A percentile compares a stretch with the other conserved stretches of the same genome.
Conservation (phyloP, 768 basidiomycete species). For the Podaxis sp. region DNA sequence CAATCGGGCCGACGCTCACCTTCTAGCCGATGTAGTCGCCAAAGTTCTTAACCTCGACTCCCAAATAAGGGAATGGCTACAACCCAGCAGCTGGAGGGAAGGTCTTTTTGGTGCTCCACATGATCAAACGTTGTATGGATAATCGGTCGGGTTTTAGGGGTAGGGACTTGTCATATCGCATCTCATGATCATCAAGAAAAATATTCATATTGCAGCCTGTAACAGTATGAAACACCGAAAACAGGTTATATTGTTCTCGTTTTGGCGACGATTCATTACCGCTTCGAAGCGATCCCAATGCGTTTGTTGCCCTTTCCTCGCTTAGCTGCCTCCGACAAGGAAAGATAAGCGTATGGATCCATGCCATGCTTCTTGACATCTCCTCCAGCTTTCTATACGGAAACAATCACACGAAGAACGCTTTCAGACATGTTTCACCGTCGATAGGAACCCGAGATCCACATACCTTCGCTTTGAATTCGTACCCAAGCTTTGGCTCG, state of each 20-base stretch:
- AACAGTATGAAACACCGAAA: slow-evolving; percentile 4
- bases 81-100: slow-evolving; percentile 64
- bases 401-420: background rate
- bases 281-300: slow-evolving; percentile 63
- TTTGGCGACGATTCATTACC: slow-evolving; percentile 26
- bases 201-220: background rate
- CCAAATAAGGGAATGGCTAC: slow-evolving; percentile 41
- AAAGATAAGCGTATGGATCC: slow-evolving; percentile 91
- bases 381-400: slow-evolving; percentile 81
- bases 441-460: background rate
- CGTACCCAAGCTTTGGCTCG: slow-evolving; percentile 59
- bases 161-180: background rate
- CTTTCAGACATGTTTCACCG: background rate
- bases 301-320: slow-evolving; percentile 36
- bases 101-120: slow-evolving; percentile 71
- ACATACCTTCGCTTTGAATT: slow-evolving; percentile 94
- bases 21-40: slow-evolving; percentile 51
- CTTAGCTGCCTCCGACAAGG: slow-evolving; percentile 80
- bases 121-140: slow-evolving; percentile 71
- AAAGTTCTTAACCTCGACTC: slow-evolving; percentile 40
- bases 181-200: slow-evolving; percentile 5
- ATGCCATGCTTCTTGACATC: slow-evolving; percentile 84
- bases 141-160: background rate
- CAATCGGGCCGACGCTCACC: slow-evolving; percentile 66
- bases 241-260: slow-evolving; percentile 8